These are phyloP conservation scores for Entamoeba histolytica DNA, from an alignment of 208 protist genomes.

Conservation along the genomic window DNA sequence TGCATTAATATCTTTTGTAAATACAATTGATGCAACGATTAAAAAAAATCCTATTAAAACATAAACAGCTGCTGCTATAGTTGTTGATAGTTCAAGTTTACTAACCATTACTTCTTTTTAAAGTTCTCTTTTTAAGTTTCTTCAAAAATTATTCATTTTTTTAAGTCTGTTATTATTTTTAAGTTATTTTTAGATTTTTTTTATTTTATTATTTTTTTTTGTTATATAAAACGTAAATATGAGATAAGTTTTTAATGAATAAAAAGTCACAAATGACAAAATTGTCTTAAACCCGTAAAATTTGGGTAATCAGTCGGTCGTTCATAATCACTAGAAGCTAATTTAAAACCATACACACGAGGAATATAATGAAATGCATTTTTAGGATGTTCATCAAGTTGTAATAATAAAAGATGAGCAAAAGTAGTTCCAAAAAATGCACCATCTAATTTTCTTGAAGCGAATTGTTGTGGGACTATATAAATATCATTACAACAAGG, in stretches of 20 bases:
- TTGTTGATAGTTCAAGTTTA: neutral
- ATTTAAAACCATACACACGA: neutral
- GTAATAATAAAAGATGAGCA: neutral
- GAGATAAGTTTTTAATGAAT: too few relatives aligned
- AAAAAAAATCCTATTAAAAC: neutral
- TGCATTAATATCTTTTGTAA: neutral
- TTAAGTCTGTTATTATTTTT: too few relatives aligned
- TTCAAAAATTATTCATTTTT: too few relatives aligned
- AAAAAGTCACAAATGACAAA: neutral
- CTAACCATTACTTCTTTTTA: neutral
- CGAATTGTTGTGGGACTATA: neutral
- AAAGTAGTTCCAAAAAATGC: neutral
- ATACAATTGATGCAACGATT: neutral
- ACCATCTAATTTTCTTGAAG: neutral
- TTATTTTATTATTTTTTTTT: too few relatives aligned
- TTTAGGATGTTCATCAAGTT: neutral
- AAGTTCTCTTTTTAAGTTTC: too few relatives aligned
- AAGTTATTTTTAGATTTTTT: too few relatives aligned
- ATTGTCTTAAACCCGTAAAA: neutral
- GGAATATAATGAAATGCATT: neutral
- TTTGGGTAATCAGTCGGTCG: neutral
- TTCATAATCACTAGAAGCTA: neutral
- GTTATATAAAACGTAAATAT: too few relatives aligned
- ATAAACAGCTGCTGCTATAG: neutral
- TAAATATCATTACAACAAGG: slow-evolving; percentile 1